Base-by-base conservation (phyloP, 257 asterid species). In the Solanum medicagineum region DNA sequence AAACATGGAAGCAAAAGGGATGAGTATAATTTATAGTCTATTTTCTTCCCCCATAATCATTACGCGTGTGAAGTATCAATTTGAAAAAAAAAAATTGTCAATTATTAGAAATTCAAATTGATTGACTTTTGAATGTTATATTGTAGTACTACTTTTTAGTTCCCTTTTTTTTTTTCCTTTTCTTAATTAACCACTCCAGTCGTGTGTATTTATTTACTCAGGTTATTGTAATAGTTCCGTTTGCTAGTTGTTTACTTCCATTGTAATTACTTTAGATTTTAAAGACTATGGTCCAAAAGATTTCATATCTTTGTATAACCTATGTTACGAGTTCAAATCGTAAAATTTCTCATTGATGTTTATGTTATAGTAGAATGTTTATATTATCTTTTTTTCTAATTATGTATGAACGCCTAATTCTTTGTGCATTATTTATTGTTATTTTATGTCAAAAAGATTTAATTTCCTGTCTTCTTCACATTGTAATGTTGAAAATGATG, bases 161-260 rank as follows among this genome's bases (percentile, higher is more conserved):
- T 55, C 45, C 11, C 17, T 19, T n/a, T n/a, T 45, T 22, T 19
- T n/a, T n/a, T 45, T 32, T 16, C 3, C 32, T 54, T 17, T 54
- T 9, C 19, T 29, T 53, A 15, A 51, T 77, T 51, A 26, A 51
- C 83, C 24, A 77, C 59, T 51, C 81, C 32, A 10, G 22, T 15
- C 63, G 63, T 51, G 82, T 84, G 86, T 70, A 84, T 70, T 53
- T 83, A 83, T 69, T 68, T 68, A 68, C 75, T 68, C n/a, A 32
- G 49, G 73, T 62, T 36, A 69, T 36, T 69, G 86, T 84, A 71
- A 69, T 84, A 54, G 83, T 71, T 84, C 71, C 42, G 86, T 84
- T 84, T 71, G 86, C 80, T 70, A 70, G 80, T 71, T 79, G 55
- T 71, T 84, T 71, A 71, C 83, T 71, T 71, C 16, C 7, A 9